Evolutionary conservation across 1,284 basidiomycete genomes (phyloP).

Genomic region (Ceratobasidium sp.): DNA sequence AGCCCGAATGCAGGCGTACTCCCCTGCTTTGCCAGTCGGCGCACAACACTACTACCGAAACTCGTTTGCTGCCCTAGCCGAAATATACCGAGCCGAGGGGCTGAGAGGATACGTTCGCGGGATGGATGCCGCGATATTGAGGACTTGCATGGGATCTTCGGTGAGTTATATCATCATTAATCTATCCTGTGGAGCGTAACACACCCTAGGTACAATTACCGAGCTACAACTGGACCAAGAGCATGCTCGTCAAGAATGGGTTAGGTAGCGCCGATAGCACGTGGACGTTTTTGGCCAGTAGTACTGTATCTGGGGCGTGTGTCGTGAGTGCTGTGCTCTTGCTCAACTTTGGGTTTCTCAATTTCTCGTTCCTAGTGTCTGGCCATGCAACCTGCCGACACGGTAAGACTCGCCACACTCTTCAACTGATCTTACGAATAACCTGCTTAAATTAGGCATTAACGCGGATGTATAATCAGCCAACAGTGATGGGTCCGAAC

Average conservation of each 20-base stretch:
- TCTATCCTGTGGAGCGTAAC: background rate
- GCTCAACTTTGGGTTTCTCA: background rate
- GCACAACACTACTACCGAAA: conserved; percentile 91
- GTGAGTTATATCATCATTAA: conserved; percentile 52
- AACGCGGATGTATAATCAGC: conserved; percentile 97
- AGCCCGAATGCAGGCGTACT: conserved; percentile 97
- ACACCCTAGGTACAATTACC: conserved; percentile 83
- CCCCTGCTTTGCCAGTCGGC: conserved; percentile 91
- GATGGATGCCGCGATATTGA: conserved; percentile 90
- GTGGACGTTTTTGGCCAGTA: conserved; percentile 88
- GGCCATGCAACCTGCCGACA: conserved; percentile 89
- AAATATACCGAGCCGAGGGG: conserved; percentile 81
- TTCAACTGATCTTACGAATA: too few species aligned
- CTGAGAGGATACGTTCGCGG: conserved; percentile 84
- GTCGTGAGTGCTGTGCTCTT: conserved; percentile 66
- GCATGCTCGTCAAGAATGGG: conserved; percentile 69
- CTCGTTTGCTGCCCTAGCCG: conserved; percentile 80
- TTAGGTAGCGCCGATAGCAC: conserved; percentile 76
- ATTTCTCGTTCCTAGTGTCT: conserved; percentile 62
- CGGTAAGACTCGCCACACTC: conserved; percentile 58
- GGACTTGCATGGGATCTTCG: conserved; percentile 93
- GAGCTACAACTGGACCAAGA: conserved; percentile 93
- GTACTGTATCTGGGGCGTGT: conserved; percentile 87
- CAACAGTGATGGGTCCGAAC: conserved; percentile 73
- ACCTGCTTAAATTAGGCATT: conserved; percentile 66